These are phyloP conservation scores for Neurospora sp. DNA, from an alignment of 495 filamentous ascomycete species.

Conservation along the genomic window DNA sequence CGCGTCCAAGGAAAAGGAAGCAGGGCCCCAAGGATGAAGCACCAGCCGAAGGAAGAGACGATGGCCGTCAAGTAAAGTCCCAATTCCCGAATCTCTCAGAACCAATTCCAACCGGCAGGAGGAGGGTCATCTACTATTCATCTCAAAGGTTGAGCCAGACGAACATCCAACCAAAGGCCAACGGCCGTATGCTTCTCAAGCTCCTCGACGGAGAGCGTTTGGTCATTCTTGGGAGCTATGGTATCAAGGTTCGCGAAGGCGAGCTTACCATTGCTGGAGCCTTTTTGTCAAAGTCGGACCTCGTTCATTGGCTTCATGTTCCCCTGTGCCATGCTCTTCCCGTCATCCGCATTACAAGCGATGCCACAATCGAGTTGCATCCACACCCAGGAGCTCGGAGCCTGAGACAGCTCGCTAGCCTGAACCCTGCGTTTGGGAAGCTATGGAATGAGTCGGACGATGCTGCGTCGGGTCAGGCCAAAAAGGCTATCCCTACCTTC, in stretches of 20 bases:
- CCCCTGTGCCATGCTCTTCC: conserved; percentile 71
- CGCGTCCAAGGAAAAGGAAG: background rate
- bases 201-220: conserved; percentile 47
- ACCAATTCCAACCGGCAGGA: background rate
- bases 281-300: conserved; percentile 43
- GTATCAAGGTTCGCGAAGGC: conserved; percentile 49
- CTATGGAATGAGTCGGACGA: conserved; percentile 53
- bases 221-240: conserved; percentile 63
- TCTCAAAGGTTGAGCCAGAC: background rate
- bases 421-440: conserved; percentile 61
- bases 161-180: background rate
- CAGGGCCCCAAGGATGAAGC: conserved; percentile 22
- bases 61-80: background rate
- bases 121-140: background rate
- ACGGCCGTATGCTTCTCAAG: conserved; percentile 26
- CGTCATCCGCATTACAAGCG: conserved; percentile 49
- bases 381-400: conserved; percentile 41
- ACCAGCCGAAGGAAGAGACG: conserved; percentile 14
- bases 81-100: background rate
- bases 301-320: conserved; percentile 53
- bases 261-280: conserved; percentile 60
- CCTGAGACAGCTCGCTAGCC: conserved; percentile 45
- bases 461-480: background rate
- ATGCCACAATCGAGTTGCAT: conserved; percentile 39
- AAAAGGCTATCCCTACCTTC: conserved; percentile 19